Percentiles rank a stretch among this genome's conserved stretches.
Evolutionary conservation across 1,284 basidiomycete species (phyloP).

Genomic region (Chondrostereum purpureum): DNA sequence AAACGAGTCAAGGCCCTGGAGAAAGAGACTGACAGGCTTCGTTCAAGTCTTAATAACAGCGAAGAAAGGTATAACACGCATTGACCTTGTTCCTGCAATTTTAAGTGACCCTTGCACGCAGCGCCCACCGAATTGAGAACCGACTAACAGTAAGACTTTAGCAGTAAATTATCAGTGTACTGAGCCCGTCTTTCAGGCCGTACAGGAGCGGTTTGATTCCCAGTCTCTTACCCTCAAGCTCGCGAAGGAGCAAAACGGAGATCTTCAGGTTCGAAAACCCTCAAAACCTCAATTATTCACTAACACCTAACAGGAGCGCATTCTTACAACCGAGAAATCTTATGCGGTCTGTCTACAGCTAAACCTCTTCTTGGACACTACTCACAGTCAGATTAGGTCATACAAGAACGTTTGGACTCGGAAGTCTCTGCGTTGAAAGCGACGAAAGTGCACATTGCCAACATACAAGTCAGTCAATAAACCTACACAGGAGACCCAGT

Average conservation of each 20-base stretch:
- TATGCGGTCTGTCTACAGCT: slow-evolving; percentile 16
- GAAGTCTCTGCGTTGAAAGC: slow-evolving; percentile 43
- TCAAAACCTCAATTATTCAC: slow-evolving; percentile 8
- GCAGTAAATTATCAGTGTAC: too few species aligned
- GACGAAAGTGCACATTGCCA: slow-evolving; percentile 45
- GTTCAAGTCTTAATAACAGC: slow-evolving; percentile 1
- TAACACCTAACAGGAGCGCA: slow-evolving; percentile 18
- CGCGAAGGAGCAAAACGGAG: slow-evolving; percentile 46
- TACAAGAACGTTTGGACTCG: slow-evolving; percentile 58
- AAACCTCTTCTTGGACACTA: too few species aligned
- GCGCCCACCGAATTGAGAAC: slow-evolving; percentile 3
- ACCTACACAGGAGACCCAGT: not conserved
- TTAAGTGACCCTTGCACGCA: too few species aligned
- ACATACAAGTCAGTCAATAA: slow-evolving; percentile 39
- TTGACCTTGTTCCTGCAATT: too few species aligned
- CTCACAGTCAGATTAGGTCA: slow-evolving; percentile 27
- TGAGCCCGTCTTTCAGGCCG: slow-evolving; percentile 30
- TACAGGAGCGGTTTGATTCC: slow-evolving; percentile 58
- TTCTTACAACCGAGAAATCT: slow-evolving; percentile 18
- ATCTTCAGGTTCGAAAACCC: slow-evolving; percentile 38
- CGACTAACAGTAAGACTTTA: not conserved
- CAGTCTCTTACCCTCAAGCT: slow-evolving; percentile 44
- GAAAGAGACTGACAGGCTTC: slow-evolving; percentile 2
- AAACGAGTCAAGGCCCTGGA: slow-evolving; percentile 9
- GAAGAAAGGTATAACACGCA: slow-evolving; percentile 12